Conservation (phyloP, 2,329 filamentous ascomycete species). For the Ploettnerulaceae sp. region DNA sequence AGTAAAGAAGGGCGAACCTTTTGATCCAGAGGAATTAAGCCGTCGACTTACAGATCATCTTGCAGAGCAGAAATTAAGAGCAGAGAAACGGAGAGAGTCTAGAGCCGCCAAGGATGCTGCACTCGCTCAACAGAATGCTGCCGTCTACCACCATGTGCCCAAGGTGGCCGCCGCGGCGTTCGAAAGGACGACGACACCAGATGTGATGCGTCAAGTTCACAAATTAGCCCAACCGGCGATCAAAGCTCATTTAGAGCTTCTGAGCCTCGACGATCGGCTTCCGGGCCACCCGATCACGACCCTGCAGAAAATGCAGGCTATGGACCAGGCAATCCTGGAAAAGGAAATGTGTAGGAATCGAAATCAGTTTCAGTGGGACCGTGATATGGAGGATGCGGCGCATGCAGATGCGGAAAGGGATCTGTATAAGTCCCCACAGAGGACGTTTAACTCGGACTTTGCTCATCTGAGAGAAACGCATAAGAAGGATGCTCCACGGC, state of each 20-base stretch:
- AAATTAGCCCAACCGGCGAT: conserved; percentile 42
- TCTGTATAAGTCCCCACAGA: conserved; percentile 29
- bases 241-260: conserved; percentile 38
- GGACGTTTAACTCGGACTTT: conserved; percentile 34
- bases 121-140: conserved; percentile 16
- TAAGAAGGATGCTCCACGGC: conserved; percentile 13
- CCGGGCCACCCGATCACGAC: conserved; percentile 9
- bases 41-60: conserved; percentile 48
- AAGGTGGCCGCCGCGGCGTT: conserved; percentile 52
- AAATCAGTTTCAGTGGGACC: conserved; percentile 42
- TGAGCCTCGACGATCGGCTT: conserved; percentile 25
- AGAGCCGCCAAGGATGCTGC: conserved; percentile 19
- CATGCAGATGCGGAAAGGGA: conserved; percentile 32
- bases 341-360: conserved; percentile 36
- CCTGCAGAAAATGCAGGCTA: conserved; percentile 22
- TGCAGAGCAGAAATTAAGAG: conserved; percentile 43
- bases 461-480: conserved; percentile 16
- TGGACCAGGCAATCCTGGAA: conserved; percentile 35
- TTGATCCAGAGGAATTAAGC: conserved; percentile 53
- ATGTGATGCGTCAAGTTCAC: conserved; percentile 39
- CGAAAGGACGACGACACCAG: conserved; percentile 47
- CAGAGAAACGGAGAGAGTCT: conserved; percentile 24
- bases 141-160: conserved; percentile 47
- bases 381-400: conserved; percentile 36
- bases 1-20: conserved; percentile 33